Evolutionary conservation across 495 filamentous ascomycete species (phyloP).

Genomic region (Neurospora tetraspora): DNA sequence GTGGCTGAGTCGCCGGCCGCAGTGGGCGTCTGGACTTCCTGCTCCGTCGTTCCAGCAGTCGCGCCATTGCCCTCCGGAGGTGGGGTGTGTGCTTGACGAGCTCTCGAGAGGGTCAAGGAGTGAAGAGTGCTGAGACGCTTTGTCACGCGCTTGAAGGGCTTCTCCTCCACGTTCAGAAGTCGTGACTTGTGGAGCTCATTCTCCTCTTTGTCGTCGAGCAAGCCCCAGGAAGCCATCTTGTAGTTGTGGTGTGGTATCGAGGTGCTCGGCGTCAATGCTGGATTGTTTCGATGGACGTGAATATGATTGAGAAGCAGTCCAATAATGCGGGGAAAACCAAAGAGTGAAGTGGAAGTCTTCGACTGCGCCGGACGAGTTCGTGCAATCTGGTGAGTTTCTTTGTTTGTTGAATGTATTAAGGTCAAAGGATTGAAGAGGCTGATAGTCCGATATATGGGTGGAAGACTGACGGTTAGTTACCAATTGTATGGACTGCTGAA

Average conservation of each 20-base stretch:
- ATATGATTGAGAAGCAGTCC: neutral
- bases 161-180: conserved; percentile 84
- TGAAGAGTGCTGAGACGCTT: conserved; percentile 64
- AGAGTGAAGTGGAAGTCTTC: neutral
- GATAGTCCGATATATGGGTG: neutral
- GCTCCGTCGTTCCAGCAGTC: conserved; percentile 8
- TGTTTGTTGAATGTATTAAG: neutral
- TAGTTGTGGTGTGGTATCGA: neutral
- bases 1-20: conserved; percentile 13
- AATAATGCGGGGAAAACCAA: neutral
- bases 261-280: neutral
- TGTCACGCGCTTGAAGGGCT: conserved; percentile 81
- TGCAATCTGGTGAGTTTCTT: neutral
- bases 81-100: conserved; percentile 55
- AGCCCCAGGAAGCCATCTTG: conserved; percentile 24
- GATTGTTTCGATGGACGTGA: neutral
- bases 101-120: conserved; percentile 43
- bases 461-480: neutral
- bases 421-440: neutral
- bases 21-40: conserved; percentile 21
- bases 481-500: neutral
- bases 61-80: conserved; percentile 51
- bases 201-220: conserved; percentile 46
- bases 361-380: neutral
- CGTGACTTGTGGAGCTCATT: conserved; percentile 86